A percentile compares a stretch with the other conserved stretches of the same genome.
Conservation (phyloP, 1,139 yeast species). For the Taphrina pruni region DNA sequence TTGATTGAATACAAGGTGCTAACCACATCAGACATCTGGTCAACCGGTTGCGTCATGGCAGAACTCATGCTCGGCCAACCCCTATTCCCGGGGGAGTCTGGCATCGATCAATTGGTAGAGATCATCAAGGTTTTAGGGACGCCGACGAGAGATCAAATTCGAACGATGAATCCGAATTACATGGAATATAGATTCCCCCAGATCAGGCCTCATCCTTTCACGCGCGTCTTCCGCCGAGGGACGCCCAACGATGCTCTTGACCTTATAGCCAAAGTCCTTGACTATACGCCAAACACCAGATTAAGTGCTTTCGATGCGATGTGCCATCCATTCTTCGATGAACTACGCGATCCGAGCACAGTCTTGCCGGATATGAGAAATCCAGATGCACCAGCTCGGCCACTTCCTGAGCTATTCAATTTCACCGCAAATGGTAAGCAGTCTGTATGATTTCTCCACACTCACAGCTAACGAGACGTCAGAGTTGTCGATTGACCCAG, state of each 20-base stretch:
- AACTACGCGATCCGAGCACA: constrained; percentile 64
- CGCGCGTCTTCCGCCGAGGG: constrained; percentile 76
- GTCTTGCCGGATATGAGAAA: constrained; percentile 60
- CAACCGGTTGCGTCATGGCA: constrained; percentile 98
- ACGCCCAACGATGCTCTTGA: constrained; percentile 64
- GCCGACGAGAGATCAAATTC: constrained; percentile 89
- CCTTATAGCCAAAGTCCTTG: constrained; percentile 65
- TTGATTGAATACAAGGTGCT: not conserved
- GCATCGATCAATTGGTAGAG: constrained; percentile 95
- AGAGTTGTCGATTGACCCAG: constrained; percentile 55
- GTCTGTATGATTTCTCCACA: not conserved
- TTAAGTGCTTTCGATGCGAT: constrained; percentile 72
- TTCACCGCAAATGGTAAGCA: constrained; percentile 49
- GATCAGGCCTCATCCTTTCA: constrained; percentile 88
- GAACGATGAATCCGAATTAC: constrained; percentile 95
- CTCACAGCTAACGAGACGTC: not conserved
- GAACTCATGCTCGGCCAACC: constrained; percentile 95
- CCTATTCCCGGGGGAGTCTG: constrained; percentile 95
- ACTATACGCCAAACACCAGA: constrained; percentile 77
- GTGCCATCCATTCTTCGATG: constrained; percentile 76
- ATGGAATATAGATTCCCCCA: constrained; percentile 98
- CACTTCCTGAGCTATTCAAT: constrained; percentile 55
- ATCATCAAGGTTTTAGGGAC: constrained; percentile 95
- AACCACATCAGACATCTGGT: constrained; percentile 75
- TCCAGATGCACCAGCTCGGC: constrained; percentile 52